Evolutionary conservation across 2,329 filamentous ascomycete genomes (phyloP).

Genomic region (Fusarium sp.): DNA sequence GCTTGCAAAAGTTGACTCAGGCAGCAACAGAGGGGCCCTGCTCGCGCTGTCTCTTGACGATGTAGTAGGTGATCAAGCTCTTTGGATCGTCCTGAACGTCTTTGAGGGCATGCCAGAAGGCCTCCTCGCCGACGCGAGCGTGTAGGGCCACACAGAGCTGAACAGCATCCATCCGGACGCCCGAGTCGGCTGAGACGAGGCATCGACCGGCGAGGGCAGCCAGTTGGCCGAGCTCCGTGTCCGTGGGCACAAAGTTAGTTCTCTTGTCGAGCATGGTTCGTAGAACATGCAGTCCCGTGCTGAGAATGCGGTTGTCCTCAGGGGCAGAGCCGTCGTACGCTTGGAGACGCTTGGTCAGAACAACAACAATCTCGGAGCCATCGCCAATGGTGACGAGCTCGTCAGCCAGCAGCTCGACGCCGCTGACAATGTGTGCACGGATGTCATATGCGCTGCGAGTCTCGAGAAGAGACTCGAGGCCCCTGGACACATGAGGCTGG

Average conservation of each 20-base stretch:
- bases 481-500: constrained; percentile 70
- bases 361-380: constrained; percentile 64
- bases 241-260: constrained; percentile 57
- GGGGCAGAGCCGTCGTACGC: constrained; percentile 51
- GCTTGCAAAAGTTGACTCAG: neutral
- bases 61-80: constrained; percentile 81
- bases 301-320: constrained; percentile 61
- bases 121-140: constrained; percentile 63
- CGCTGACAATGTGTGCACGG: constrained; percentile 74
- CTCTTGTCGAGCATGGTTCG: constrained; percentile 64
- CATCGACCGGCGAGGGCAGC: constrained; percentile 62
- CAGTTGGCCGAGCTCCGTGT: constrained; percentile 61
- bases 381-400: constrained; percentile 74
- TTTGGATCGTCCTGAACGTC: constrained; percentile 74
- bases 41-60: constrained; percentile 73
- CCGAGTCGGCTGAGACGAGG: constrained; percentile 67
- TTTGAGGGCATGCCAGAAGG: constrained; percentile 73
- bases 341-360: constrained; percentile 60
- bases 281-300: constrained; percentile 70
- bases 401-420: constrained; percentile 75
- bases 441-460: constrained; percentile 72
- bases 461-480: constrained; percentile 70
- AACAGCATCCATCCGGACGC: constrained; percentile 76
- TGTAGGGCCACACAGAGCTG: constrained; percentile 79
- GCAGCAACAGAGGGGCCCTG: constrained; percentile 34